phyloP scores from a whole-genome alignment of 2,329 filamentous ascomycete genomes.

The Alternaria consortialis region DNA sequence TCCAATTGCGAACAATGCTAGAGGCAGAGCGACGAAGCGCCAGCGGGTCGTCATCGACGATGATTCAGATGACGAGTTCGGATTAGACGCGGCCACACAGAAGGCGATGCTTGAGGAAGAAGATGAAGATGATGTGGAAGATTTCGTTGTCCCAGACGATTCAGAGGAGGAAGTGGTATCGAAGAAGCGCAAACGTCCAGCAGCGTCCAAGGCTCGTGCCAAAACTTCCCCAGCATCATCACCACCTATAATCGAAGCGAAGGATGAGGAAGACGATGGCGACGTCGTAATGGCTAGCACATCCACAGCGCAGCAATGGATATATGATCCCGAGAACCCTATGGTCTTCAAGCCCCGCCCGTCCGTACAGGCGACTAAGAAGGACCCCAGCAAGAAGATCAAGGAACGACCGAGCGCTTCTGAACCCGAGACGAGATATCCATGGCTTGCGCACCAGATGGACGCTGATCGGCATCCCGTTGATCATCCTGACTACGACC shows the following conservation, averaged over 20 bases:
- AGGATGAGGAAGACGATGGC: slow-evolving; percentile 62
- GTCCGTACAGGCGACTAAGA: slow-evolving; percentile 41
- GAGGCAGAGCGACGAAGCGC: slow-evolving; percentile 62
- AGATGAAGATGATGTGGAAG: slow-evolving; percentile 81
- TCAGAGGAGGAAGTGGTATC: slow-evolving; percentile 73
- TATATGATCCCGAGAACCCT: slow-evolving; percentile 69
- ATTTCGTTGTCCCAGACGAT: slow-evolving; percentile 88
- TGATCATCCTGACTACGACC: slow-evolving; percentile 88
- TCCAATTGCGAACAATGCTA: slow-evolving; percentile 58
- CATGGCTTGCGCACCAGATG: slow-evolving; percentile 85
- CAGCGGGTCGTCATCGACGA: slow-evolving; percentile 71
- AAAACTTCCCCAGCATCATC: slow-evolving; percentile 59
- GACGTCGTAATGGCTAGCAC: slow-evolving; percentile 64
- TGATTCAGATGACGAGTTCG: slow-evolving; percentile 72
- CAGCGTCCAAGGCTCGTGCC: slow-evolving; percentile 69
- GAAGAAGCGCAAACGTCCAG: slow-evolving; percentile 74
- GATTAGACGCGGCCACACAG: slow-evolving; percentile 65
- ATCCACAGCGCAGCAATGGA: slow-evolving; percentile 86
- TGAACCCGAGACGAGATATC: slow-evolving; percentile 85
- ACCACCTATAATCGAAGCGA: slow-evolving; percentile 46
- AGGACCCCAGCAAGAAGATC: slow-evolving; percentile 39
- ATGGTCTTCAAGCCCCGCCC: slow-evolving; percentile 61
- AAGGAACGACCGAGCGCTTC: slow-evolving; percentile 76
- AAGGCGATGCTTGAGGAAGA: slow-evolving; percentile 65
- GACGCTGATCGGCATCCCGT: slow-evolving; percentile 85